Evolutionary conservation across 305 asterid genomes (phyloP).

Genomic region (Solanum hybrid): DNA sequence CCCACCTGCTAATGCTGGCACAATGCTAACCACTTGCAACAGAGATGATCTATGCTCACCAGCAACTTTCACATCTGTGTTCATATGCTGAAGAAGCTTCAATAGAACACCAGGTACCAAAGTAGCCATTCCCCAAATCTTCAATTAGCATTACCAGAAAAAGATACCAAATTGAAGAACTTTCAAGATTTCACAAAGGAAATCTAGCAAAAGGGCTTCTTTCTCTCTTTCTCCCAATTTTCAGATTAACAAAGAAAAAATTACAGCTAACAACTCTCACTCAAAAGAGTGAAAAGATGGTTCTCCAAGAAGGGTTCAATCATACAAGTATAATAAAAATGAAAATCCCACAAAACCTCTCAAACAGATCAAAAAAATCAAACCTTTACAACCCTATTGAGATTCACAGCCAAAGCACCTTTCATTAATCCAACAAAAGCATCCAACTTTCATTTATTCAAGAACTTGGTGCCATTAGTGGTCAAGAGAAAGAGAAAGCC

Average conservation of each 20-base stretch:
- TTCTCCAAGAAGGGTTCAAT: background rate
- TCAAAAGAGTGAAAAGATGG: background rate
- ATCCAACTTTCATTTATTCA: conserved; percentile 3
- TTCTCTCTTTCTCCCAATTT: background rate
- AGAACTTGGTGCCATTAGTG: conserved; percentile 14
- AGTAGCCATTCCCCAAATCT: conserved; percentile 55
- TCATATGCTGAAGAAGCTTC: conserved; percentile 96
- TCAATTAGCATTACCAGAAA: conserved; percentile 33
- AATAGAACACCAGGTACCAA: conserved; percentile 86
- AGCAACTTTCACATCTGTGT: conserved; percentile 85
- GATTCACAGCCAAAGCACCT: conserved; percentile 8
- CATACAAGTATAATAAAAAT: background rate
- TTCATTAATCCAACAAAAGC: background rate
- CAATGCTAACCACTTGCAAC: conserved; percentile 88
- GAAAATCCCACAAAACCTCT: background rate
- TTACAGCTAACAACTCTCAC: background rate
- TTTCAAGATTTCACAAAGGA: conserved; percentile 7
- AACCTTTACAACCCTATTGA: conserved; percentile 5
- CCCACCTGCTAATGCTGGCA: conserved; percentile 92
- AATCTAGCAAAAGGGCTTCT: conserved; percentile 3
- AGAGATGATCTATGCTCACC: conserved; percentile 93
- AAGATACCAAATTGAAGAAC: conserved; percentile 17
- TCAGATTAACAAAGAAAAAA: background rate
- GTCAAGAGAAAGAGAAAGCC: conserved; percentile 12
- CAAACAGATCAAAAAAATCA: conserved; percentile 19